Evolutionary conservation across 2,329 filamentous ascomycete species (phyloP).

Genomic region (Cadophora luteo-olivacea): DNA sequence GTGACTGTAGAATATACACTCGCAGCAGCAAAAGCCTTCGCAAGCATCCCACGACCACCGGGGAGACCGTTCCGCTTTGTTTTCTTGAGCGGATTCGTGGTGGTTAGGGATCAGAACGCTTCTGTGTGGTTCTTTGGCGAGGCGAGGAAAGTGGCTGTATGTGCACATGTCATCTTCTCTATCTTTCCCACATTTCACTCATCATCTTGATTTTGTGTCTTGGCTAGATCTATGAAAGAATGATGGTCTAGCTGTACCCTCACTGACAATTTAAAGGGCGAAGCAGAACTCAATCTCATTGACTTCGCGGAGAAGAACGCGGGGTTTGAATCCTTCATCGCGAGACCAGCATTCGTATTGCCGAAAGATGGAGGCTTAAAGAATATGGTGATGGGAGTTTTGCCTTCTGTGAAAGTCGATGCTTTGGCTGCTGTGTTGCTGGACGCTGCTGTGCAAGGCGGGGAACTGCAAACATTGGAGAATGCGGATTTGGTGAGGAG

Average conservation of each 20-base stretch:
- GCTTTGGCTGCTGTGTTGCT: conserved; percentile 30
- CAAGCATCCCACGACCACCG: conserved; percentile 25
- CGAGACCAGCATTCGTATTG: conserved; percentile 23
- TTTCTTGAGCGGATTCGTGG: conserved; percentile 47
- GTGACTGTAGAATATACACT: conserved; percentile 30
- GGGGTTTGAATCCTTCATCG: conserved; percentile 19
- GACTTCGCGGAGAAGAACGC: conserved; percentile 19
- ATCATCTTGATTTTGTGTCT: too few relatives aligned
- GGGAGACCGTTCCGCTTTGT: conserved; percentile 50
- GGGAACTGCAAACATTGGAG: not conserved
- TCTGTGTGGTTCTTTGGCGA: conserved; percentile 48
- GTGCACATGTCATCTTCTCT: not conserved
- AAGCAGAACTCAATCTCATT: conserved; percentile 24
- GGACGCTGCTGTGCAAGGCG: conserved; percentile 25
- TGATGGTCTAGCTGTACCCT: too few relatives aligned
- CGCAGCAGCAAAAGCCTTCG: conserved; percentile 44
- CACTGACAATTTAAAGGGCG: conserved; percentile 15
- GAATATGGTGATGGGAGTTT: conserved; percentile 1
- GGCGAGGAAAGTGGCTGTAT: conserved; percentile 43
- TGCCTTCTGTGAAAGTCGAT: conserved; percentile 24
- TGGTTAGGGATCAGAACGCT: conserved; percentile 49
- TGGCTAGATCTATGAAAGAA: too few relatives aligned
- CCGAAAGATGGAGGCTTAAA: conserved; percentile 12
- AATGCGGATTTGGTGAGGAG: conserved; percentile 19
- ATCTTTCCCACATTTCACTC: too few relatives aligned